Percentiles rank a stretch among this genome's conserved stretches.
Evolutionary conservation across 768 basidiomycete species (phyloP).

Genomic region (Thelephora aurantiotincta): DNA sequence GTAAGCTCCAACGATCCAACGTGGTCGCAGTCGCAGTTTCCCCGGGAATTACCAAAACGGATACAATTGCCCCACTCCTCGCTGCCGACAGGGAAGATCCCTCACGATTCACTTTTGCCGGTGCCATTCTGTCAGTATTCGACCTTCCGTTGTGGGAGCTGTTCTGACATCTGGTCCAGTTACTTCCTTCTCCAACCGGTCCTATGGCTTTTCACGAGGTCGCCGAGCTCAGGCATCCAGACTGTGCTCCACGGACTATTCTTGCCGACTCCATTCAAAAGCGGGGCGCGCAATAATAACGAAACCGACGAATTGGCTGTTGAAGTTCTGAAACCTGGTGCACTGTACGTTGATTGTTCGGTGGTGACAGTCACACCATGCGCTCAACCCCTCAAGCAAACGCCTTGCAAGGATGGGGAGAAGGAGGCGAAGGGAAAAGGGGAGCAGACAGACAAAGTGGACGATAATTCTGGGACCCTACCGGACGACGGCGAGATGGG

Average conservation of each 20-base stretch:
- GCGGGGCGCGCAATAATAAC: constrained; percentile 1
- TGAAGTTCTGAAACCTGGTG: constrained; percentile 66
- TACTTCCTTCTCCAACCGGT: constrained; percentile 57
- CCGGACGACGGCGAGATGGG: constrained; percentile 59
- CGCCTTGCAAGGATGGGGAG: constrained; percentile 5
- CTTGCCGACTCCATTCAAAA: constrained; percentile 68
- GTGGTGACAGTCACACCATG: constrained; percentile 24
- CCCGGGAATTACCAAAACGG: constrained; percentile 61
- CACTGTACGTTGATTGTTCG: constrained; percentile 65
- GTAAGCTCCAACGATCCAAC: constrained; percentile 46
- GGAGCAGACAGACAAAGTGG: constrained; percentile 8
- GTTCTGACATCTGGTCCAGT: constrained; percentile 20
- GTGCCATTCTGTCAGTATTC: constrained; percentile 33
- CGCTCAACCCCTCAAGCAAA: not conserved
- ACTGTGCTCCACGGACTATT: constrained; percentile 72
- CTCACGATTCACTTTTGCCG: constrained; percentile 24
- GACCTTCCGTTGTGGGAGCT: not conserved
- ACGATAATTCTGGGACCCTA: constrained; percentile 23
- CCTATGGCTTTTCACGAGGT: constrained; percentile 56
- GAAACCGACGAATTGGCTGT: constrained; percentile 15
- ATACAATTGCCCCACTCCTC: constrained; percentile 47
- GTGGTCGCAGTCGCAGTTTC: constrained; percentile 62
- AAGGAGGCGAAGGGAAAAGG: constrained; percentile 13
- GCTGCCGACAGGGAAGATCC: constrained; percentile 30
- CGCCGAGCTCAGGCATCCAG: constrained; percentile 50